These are phyloP conservation scores for Karstenula rhodostoma DNA, from an alignment of 2,329 filamentous ascomycete species.

Conservation along the genomic window DNA sequence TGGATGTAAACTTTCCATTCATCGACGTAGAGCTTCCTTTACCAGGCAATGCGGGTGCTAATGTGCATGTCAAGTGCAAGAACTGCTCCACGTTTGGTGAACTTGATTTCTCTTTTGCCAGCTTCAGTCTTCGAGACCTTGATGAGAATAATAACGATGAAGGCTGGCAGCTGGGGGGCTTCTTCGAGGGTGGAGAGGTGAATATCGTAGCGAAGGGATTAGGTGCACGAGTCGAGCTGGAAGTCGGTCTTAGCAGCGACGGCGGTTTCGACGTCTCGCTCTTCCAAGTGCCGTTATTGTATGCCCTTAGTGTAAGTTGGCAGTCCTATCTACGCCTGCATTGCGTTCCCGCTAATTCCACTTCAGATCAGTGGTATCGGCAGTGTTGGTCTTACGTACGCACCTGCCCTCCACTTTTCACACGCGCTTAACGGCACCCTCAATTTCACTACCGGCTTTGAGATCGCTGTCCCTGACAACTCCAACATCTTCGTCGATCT, in stretches of 20 bases:
- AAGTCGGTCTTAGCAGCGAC: neutral
- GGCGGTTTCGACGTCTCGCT: neutral
- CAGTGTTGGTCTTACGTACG: neutral
- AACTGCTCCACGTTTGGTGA: constrained; percentile 15
- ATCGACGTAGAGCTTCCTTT: constrained; percentile 5
- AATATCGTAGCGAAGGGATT: neutral
- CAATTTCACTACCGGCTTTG: constrained; percentile 1
- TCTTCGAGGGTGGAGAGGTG: constrained; percentile 3
- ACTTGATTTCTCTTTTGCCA: constrained; percentile 14
- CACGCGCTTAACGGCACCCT: constrained; percentile 1
- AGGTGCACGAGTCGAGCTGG: constrained; percentile 1
- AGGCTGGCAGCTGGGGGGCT: neutral
- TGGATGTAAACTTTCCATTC: constrained; percentile 4
- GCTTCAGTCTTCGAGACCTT: neutral
- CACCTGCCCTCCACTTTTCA: neutral
- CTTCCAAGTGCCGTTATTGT: constrained; percentile 1
- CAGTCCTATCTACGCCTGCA: neutral
- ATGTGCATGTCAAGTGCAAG: constrained; percentile 8
- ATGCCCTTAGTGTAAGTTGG: neutral
- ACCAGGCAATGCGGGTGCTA: neutral
- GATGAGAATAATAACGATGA: neutral
- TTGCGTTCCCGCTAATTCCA: neutral
- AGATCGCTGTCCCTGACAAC: constrained; percentile 2
- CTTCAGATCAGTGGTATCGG: neutral
- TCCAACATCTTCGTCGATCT: constrained; percentile 6